Conservation (phyloP, 257 asterid genomes). For the Plantago ovata region DNA sequence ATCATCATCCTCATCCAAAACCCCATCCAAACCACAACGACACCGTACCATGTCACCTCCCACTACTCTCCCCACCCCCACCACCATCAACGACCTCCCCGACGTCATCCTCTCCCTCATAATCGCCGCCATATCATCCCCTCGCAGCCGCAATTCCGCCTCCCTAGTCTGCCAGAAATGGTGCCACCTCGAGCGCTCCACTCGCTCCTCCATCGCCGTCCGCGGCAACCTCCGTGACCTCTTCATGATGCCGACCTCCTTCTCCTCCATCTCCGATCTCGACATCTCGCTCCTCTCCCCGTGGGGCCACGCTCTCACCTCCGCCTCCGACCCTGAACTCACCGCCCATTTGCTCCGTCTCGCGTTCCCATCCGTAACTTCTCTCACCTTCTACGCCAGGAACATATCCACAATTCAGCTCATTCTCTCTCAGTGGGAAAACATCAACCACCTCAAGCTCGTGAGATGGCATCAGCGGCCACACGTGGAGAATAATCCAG, state of each 20-base stretch:
- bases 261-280: conserved; percentile 54
- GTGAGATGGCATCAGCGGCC: conserved; percentile 96
- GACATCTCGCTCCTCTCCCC: conserved; percentile 87
- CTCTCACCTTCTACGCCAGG: conserved; percentile 63
- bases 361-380: conserved; percentile 54
- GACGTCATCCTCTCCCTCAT: conserved; percentile 67
- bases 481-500: conserved; percentile 46
- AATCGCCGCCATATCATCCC: conserved; percentile 62
- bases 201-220: conserved; percentile 73
- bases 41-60: conserved; percentile 12
- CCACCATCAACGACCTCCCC: conserved; percentile 58
- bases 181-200: conserved; percentile 59
- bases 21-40: background rate
- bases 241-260: conserved; percentile 60
- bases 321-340: conserved; percentile 49
- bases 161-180: conserved; percentile 69
- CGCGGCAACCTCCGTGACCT: conserved; percentile 78
- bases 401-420: conserved; percentile 42
- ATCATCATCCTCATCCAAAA: conserved; percentile 1
- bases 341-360: conserved; percentile 56
- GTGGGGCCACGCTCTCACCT: conserved; percentile 73
- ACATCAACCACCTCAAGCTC: conserved; percentile 49
- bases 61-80: background rate
- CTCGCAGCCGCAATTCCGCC: conserved; percentile 80
- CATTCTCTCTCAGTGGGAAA: conserved; percentile 49